Conservation (phyloP, 495 filamentous ascomycete genomes). For the Amphirosellinia nigrospora region DNA sequence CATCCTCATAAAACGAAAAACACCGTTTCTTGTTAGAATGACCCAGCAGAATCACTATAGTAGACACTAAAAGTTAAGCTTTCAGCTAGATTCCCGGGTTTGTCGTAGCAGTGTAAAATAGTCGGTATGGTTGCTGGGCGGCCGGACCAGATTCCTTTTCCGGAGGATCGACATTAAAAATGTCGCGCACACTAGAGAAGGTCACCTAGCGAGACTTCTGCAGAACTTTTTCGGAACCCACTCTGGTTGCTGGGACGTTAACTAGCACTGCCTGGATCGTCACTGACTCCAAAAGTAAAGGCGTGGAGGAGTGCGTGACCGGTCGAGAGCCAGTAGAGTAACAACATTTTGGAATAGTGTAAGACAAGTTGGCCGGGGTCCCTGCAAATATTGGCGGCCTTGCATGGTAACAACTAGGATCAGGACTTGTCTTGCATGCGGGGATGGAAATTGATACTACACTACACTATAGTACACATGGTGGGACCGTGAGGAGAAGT, state of each 20-base stretch:
- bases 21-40: background rate
- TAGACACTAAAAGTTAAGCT: background rate
- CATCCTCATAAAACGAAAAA: slow-evolving; percentile 15
- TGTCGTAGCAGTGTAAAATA: slow-evolving; percentile 1
- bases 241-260: background rate
- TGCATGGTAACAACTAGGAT: slow-evolving; percentile 10
- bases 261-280: slow-evolving; percentile 5
- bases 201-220: background rate
- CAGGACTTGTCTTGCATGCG: slow-evolving; percentile 1
- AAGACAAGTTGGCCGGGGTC: slow-evolving; percentile 11
- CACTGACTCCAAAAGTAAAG: slow-evolving; percentile 3
- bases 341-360: background rate
- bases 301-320: slow-evolving; percentile 14
- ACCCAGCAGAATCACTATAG: background rate
- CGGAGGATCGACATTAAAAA: slow-evolving; percentile 13
- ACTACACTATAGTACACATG: background rate
- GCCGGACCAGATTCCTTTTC: background rate
- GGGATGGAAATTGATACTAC: background rate
- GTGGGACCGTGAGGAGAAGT: slow-evolving; percentile 23
- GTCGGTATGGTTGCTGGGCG: background rate
- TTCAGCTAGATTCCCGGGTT: slow-evolving; percentile 1
- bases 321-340: slow-evolving; percentile 6
- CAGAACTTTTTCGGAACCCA: background rate
- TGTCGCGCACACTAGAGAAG: slow-evolving; percentile 1
- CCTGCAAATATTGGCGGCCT: slow-evolving; percentile 21